Conservation (phyloP, 2,329 filamentous ascomycete species). For the Trichoderma citrinoviride region DNA sequence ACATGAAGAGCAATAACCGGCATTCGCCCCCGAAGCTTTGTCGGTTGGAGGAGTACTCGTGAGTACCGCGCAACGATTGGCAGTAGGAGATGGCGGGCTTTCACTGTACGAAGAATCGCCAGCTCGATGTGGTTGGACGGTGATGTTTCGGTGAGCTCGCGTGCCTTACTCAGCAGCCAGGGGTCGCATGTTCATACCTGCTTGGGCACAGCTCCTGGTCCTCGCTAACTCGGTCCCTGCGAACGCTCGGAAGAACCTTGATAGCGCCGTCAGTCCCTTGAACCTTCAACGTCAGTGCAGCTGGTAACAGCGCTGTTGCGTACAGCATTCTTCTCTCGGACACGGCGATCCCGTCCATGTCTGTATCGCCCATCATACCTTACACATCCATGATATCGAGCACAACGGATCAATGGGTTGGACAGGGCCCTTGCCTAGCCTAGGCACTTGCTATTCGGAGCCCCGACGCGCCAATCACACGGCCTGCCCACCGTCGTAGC, state of each 20-base stretch:
- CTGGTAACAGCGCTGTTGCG: not conserved
- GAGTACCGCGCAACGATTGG: too few species aligned
- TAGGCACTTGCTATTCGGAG: not conserved
- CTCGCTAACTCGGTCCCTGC: too few species aligned
- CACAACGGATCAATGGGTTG: not conserved
- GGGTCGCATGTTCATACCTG: not conserved
- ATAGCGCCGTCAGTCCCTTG: too few species aligned
- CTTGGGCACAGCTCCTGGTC: not conserved
- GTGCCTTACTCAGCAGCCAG: not conserved
- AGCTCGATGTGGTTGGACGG: too few species aligned
- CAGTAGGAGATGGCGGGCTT: too few species aligned
- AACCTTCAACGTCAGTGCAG: too few species aligned
- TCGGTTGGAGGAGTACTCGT: too few species aligned
- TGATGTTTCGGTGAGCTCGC: too few species aligned
- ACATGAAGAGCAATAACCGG: too few species aligned
- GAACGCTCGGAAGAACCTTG: too few species aligned
- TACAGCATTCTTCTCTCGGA: not conserved
- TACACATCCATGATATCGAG: not conserved
- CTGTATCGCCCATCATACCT: not conserved
- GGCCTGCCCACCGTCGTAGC: not conserved
- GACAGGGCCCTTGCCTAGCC: not conserved
- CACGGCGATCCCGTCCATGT: not conserved
- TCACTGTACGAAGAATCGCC: too few species aligned
- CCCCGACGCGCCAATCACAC: constrained; percentile 8
- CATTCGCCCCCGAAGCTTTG: too few species aligned